These are phyloP conservation scores for Entomortierella beljakovae DNA, from an alignment of 192 early-diverging fungal species.

Conservation along the genomic window DNA sequence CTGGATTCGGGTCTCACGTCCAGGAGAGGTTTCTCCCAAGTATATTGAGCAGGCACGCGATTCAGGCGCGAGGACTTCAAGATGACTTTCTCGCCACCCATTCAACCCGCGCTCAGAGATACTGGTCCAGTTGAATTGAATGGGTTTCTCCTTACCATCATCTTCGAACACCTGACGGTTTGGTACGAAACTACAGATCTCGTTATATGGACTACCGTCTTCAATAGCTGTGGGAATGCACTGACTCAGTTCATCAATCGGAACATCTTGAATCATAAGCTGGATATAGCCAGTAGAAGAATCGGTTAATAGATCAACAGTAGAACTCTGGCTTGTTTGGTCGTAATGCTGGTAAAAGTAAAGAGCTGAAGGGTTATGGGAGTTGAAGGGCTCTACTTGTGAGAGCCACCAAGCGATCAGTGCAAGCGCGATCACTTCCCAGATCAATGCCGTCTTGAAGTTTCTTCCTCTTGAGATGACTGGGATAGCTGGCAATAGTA, in stretches of 20 bases:
- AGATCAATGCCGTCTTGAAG: conserved; percentile 16
- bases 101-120: neutral
- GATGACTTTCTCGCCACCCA: conserved; percentile 28
- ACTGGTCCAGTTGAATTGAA: conserved; percentile 12
- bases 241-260: neutral
- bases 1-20: conserved; percentile 27
- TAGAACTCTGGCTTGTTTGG: conserved; percentile 22
- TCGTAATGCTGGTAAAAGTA: conserved; percentile 39
- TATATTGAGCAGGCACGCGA: conserved; percentile 29
- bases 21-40: conserved; percentile 17
- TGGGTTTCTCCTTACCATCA: conserved; percentile 11
- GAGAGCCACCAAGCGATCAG: conserved; percentile 12
- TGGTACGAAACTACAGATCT: conserved; percentile 14
- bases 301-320: conserved; percentile 7
- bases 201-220: neutral
- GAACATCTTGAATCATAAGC: conserved; percentile 19
- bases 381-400: conserved; percentile 12
- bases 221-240: conserved; percentile 6
- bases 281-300: conserved; percentile 9
- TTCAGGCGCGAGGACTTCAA: conserved; percentile 24
- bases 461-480: conserved; percentile 34
- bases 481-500: conserved; percentile 17
- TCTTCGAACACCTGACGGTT: conserved; percentile 46
- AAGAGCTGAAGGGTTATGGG: conserved; percentile 9
- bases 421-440: conserved; percentile 11